Conservation (phyloP, 2,329 filamentous ascomycete genomes). For the Coniella lustricola region DNA sequence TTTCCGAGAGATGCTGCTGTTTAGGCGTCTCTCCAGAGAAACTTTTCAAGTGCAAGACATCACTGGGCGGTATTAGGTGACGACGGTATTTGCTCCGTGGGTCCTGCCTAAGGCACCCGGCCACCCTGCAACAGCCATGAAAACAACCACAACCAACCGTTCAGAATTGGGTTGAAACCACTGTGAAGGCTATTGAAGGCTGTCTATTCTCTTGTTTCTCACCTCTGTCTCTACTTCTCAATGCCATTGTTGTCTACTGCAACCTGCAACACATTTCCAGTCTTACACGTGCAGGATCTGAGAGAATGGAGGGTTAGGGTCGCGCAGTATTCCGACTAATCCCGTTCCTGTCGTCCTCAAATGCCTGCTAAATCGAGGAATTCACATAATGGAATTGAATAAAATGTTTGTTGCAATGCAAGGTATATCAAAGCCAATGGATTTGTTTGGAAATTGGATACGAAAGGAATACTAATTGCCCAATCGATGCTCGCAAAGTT, state of each 20-base stretch:
- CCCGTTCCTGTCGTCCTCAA: background rate
- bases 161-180: too few species aligned
- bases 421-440: too few species aligned
- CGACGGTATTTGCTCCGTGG: background rate
- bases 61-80: constrained; percentile 9
- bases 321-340: too few species aligned
- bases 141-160: too few species aligned
- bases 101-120: constrained; percentile 8
- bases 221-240: background rate
- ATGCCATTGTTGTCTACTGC: too few species aligned
- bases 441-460: too few species aligned
- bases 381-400: background rate
- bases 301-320: background rate
- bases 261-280: too few species aligned
- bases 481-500: too few species aligned
- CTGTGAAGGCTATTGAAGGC: background rate
- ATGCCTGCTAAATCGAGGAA: background rate
- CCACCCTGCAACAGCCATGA: background rate
- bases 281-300: too few species aligned
- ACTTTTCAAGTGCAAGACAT: constrained; percentile 12
- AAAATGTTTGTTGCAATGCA: too few species aligned
- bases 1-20: background rate
- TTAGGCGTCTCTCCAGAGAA: constrained; percentile 8
- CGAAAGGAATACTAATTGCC: too few species aligned
- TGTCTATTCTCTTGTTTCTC: background rate